Conservation (phyloP, 805 yeast genomes). For the Maudiozyma pseudohumilis region DNA sequence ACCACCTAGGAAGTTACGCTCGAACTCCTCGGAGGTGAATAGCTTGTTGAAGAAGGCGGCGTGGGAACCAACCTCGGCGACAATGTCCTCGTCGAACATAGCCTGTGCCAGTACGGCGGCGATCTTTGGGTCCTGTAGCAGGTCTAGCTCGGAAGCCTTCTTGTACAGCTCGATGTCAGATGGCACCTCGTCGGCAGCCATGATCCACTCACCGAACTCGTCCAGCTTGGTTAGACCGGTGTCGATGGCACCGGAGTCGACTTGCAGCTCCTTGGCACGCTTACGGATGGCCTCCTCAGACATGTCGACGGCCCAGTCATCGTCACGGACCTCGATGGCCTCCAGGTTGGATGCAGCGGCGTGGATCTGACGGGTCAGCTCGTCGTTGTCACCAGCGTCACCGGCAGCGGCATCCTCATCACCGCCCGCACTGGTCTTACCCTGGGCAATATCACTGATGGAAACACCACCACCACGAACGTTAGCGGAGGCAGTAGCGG, state of each 20-base stretch:
- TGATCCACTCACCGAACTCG: slow-evolving; percentile 84
- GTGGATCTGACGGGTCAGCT: slow-evolving; percentile 64
- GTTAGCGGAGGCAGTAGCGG: slow-evolving; percentile 84
- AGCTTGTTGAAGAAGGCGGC: slow-evolving; percentile 76
- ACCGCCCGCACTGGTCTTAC: slow-evolving; percentile 26
- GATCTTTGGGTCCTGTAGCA: slow-evolving; percentile 61
- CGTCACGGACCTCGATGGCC: slow-evolving; percentile 64
- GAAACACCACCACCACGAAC: slow-evolving; percentile 82
- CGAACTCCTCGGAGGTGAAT: slow-evolving; percentile 50
- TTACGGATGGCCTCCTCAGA: slow-evolving; percentile 91
- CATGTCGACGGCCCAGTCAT: slow-evolving; percentile 96
- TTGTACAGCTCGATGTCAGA: slow-evolving; percentile 87
- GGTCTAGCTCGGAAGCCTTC: slow-evolving; percentile 71
- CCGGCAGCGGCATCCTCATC: slow-evolving; percentile 33
- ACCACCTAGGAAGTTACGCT: slow-evolving; percentile 89
- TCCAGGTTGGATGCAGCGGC: slow-evolving; percentile 72
- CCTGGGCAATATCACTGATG: slow-evolving; percentile 66
- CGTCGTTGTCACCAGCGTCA: slow-evolving; percentile 59
- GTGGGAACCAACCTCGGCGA: slow-evolving; percentile 64
- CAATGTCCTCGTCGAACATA: slow-evolving; percentile 69
- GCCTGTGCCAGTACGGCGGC: slow-evolving; percentile 89
- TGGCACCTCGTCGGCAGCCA: slow-evolving; percentile 48
- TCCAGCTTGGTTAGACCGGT: slow-evolving; percentile 45
- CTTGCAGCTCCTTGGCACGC: slow-evolving; percentile 82
- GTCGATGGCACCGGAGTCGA: slow-evolving; percentile 35